Percentiles rank a stretch among this genome's conserved stretches.
phyloP scores from a whole-genome alignment of 2,329 filamentous ascomycete species.

The Aureobasidium sp. region DNA sequence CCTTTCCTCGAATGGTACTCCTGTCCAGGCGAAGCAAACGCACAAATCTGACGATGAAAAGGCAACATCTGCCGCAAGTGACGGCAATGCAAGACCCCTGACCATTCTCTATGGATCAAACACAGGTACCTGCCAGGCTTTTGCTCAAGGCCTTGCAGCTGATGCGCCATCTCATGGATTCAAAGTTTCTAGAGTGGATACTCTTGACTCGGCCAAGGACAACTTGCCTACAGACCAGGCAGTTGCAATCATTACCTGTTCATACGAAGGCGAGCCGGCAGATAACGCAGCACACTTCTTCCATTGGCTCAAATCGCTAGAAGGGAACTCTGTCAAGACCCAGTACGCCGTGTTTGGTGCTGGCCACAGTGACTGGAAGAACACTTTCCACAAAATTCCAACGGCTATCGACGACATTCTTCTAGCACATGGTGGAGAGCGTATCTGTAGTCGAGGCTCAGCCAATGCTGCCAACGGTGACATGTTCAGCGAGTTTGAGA shows the following conservation, averaged over 20 bases:
- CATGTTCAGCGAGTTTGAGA: slow-evolving; percentile 60
- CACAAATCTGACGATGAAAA: not conserved
- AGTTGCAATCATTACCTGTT: slow-evolving; percentile 58
- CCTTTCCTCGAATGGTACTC: slow-evolving; percentile 18
- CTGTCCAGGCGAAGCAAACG: not conserved
- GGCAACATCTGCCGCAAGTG: not conserved
- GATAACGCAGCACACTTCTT: slow-evolving; percentile 64
- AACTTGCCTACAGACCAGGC: slow-evolving; percentile 52
- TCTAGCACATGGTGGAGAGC: slow-evolving; percentile 38
- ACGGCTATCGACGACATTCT: slow-evolving; percentile 51
- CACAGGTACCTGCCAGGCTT: slow-evolving; percentile 62
- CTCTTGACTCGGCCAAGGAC: slow-evolving; percentile 53
- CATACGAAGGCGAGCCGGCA: slow-evolving; percentile 65
- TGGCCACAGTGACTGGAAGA: slow-evolving; percentile 48
- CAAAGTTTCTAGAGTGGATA: slow-evolving; percentile 40
- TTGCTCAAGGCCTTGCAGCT: slow-evolving; percentile 54
- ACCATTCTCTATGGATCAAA: slow-evolving; percentile 67
- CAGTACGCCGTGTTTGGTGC: slow-evolving; percentile 63
- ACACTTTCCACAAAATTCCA: slow-evolving; percentile 60
- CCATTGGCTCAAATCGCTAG: slow-evolving; percentile 52
- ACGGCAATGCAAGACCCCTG: slow-evolving; percentile 37
- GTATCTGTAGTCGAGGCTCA: slow-evolving; percentile 42
- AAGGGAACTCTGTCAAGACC: slow-evolving; percentile 42
- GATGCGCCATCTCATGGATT: slow-evolving; percentile 54
- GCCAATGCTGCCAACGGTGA: slow-evolving; percentile 55